Conservation (phyloP, 306 rosid genomes). For the Quercus variabilis region DNA sequence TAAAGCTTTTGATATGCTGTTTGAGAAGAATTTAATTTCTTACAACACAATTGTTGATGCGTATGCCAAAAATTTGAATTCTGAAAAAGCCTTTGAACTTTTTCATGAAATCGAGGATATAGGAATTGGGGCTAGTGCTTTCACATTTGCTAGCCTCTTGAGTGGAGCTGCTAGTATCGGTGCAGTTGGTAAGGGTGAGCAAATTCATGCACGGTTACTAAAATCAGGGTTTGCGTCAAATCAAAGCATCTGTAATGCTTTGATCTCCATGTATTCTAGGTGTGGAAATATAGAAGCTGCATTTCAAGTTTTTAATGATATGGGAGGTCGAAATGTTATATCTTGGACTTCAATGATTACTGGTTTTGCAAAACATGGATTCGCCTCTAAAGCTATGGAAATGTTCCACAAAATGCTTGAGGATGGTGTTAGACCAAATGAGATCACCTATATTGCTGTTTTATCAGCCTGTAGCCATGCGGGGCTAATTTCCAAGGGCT, state of each 20-base stretch:
- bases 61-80: constrained; percentile 25
- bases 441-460: constrained; percentile 61
- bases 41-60: constrained; percentile 25
- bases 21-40: constrained; percentile 50
- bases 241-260: constrained; percentile 43
- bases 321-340: constrained; percentile 46
- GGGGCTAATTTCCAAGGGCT: constrained; percentile 52
- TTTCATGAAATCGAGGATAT: constrained; percentile 30
- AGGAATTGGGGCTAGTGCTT: constrained; percentile 40
- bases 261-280: constrained; percentile 66
- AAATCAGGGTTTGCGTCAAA: constrained; percentile 43
- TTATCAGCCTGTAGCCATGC: constrained; percentile 70
- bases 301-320: constrained; percentile 42
- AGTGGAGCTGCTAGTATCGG: constrained; percentile 62
- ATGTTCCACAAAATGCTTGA: constrained; percentile 57
- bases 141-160: constrained; percentile 59
- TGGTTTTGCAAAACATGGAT: constrained; percentile 62
- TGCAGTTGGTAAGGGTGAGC: constrained; percentile 52
- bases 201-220: constrained; percentile 45
- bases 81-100: constrained; percentile 33
- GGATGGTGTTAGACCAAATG: constrained; percentile 53
- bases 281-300: constrained; percentile 62
- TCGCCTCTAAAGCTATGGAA: constrained; percentile 47
- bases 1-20: constrained; percentile 43
- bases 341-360: constrained; percentile 64